phyloP scores from a whole-genome alignment of 2,329 filamentous ascomycete species.

The Colletotrichum sp. region DNA sequence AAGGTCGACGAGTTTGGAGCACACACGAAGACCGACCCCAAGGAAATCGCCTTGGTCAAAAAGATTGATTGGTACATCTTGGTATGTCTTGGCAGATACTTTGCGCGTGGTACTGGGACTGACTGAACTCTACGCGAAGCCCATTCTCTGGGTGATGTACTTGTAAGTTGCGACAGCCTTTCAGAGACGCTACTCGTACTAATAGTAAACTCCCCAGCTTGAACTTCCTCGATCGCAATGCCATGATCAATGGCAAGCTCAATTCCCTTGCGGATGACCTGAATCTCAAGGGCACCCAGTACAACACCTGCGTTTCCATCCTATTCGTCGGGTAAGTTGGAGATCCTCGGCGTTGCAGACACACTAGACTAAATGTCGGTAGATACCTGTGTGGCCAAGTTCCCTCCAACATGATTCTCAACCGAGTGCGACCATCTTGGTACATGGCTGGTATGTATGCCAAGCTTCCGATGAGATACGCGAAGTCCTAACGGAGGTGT shows the following conservation, averaged over 20 bases:
- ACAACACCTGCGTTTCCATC: conserved; percentile 30
- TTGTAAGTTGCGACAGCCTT: neutral
- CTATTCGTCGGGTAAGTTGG: conserved; percentile 19
- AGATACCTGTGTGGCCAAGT: conserved; percentile 26
- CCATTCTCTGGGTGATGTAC: conserved; percentile 26
- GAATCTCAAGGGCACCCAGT: conserved; percentile 30
- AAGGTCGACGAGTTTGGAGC: conserved; percentile 42
- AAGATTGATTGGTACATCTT: conserved; percentile 40
- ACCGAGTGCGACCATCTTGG: conserved; percentile 28
- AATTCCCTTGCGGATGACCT: conserved; percentile 31
- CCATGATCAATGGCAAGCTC: conserved; percentile 33
- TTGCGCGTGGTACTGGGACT: neutral
- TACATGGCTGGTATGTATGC: conserved; percentile 18
- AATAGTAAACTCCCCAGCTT: neutral
- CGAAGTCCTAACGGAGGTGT: neutral
- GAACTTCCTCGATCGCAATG: conserved; percentile 34
- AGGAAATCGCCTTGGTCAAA: conserved; percentile 39
- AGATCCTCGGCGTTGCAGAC: neutral
- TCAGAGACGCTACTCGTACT: neutral
- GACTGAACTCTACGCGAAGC: neutral
- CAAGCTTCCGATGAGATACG: neutral
- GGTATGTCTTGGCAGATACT: conserved; percentile 12
- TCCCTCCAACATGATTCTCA: conserved; percentile 38
- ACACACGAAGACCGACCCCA: conserved; percentile 42
- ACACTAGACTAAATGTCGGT: neutral